phyloP scores from a whole-genome alignment of 108 stramenopile genomes.

The Conticribra guillardii region DNA sequence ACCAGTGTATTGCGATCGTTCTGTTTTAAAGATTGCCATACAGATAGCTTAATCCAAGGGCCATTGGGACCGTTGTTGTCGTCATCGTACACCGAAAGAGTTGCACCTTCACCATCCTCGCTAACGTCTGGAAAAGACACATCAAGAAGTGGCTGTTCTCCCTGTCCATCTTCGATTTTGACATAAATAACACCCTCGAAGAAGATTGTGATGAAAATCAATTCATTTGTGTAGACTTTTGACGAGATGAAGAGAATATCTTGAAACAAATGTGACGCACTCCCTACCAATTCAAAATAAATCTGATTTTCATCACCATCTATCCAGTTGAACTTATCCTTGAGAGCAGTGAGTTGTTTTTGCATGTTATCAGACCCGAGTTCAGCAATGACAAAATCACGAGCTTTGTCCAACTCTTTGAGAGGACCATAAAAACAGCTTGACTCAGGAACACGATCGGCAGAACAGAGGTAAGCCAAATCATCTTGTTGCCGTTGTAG shows the following conservation, averaged over 20 bases:
- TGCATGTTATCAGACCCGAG: slow-evolving; percentile 47
- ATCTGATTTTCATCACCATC: slow-evolving; percentile 56
- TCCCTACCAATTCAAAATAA: slow-evolving; percentile 77
- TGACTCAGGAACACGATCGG: slow-evolving; percentile 14
- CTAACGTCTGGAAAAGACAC: slow-evolving; percentile 73
- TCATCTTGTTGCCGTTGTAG: slow-evolving; percentile 76
- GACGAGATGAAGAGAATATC: slow-evolving; percentile 53
- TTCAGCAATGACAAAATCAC: slow-evolving; percentile 63
- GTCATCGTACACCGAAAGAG: slow-evolving; percentile 41
- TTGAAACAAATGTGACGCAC: slow-evolving; percentile 45
- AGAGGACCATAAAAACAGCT: slow-evolving; percentile 36
- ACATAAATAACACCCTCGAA: slow-evolving; percentile 73
- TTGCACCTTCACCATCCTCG: slow-evolving; percentile 22
- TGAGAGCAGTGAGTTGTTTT: slow-evolving; percentile 52
- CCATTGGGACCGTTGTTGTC: slow-evolving; percentile 13
- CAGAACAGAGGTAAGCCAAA: slow-evolving; percentile 61
- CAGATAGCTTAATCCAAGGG: slow-evolving; percentile 42
- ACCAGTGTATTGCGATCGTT: not conserved
- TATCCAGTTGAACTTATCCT: slow-evolving; percentile 63
- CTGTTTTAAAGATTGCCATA: slow-evolving; percentile 16
- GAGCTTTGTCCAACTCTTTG: slow-evolving; percentile 52
- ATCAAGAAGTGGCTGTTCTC: slow-evolving; percentile 74
- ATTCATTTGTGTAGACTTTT: slow-evolving; percentile 63
- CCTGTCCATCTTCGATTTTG: slow-evolving; percentile 53
- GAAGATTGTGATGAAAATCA: slow-evolving; percentile 65